Percentiles rank a stretch among this genome's conserved stretches.
Evolutionary conservation across 2,329 filamentous ascomycete species (phyloP).

Genomic region (Drechslerella stenobrocha): DNA sequence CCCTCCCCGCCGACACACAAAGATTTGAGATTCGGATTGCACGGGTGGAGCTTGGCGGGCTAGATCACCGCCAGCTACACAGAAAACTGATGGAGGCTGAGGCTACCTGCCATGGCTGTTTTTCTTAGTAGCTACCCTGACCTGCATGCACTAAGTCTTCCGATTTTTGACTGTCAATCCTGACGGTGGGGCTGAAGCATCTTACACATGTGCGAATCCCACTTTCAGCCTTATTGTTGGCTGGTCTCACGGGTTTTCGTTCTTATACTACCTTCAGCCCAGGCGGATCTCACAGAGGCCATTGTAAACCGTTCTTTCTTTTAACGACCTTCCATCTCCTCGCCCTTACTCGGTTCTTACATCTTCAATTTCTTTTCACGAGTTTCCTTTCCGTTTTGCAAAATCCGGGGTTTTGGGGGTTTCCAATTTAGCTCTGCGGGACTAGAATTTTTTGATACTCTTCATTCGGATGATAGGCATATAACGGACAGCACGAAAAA

Average conservation of each 20-base stretch:
- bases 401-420: slow-evolving; percentile 48
- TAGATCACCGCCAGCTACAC: slow-evolving; percentile 29
- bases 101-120: slow-evolving; percentile 40
- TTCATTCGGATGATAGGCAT: slow-evolving; percentile 29
- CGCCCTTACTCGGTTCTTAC: slow-evolving; percentile 21
- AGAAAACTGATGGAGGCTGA: slow-evolving; percentile 42
- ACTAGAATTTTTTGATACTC: slow-evolving; percentile 24
- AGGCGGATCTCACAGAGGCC: slow-evolving; percentile 42
- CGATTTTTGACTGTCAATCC: slow-evolving; percentile 44
- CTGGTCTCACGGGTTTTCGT: slow-evolving; percentile 32
- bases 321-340: slow-evolving; percentile 36
- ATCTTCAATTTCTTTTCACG: slow-evolving; percentile 34
- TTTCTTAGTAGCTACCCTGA: slow-evolving; percentile 45
- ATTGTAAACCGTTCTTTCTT: slow-evolving; percentile 40
- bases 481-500: slow-evolving; percentile 27
- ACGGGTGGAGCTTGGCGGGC: slow-evolving; percentile 31
- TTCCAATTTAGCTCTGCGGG: slow-evolving; percentile 32
- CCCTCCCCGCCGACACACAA: slow-evolving; percentile 47
- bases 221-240: slow-evolving; percentile 46
- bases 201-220: slow-evolving; percentile 33
- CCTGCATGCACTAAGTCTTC: slow-evolving; percentile 31
- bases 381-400: slow-evolving; percentile 47
- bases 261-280: slow-evolving; percentile 49
- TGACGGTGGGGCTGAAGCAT: slow-evolving; percentile 48
- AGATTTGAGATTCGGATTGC: slow-evolving; percentile 48